These are phyloP conservation scores for Apiotrichum veenhuisii DNA, from an alignment of 1,284 basidiomycete species.

Conservation along the genomic window DNA sequence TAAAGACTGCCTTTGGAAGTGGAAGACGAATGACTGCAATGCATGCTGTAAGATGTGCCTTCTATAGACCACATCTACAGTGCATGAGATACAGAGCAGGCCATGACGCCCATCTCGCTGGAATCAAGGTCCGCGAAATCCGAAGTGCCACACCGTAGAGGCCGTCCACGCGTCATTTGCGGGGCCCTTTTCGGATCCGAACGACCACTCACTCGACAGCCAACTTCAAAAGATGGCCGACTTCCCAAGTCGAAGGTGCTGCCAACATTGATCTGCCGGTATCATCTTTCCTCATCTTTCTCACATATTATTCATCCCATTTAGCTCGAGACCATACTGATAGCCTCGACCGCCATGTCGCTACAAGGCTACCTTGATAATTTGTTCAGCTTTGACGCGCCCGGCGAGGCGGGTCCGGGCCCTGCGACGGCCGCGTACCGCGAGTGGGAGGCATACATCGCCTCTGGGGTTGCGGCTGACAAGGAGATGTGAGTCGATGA, in stretches of 20 bases:
- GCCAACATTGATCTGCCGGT: too few species aligned
- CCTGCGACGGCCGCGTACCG: slow-evolving; percentile 12
- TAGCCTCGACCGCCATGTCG: slow-evolving; percentile 1
- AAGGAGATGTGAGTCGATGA: slow-evolving; percentile 5
- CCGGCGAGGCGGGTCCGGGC: slow-evolving; percentile 12
- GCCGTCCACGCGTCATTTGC: background rate
- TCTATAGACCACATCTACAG: too few species aligned
- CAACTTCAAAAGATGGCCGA: background rate
- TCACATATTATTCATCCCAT: background rate
- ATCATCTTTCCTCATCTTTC: too few species aligned
- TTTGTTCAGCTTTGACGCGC: background rate
- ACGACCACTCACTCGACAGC: background rate
- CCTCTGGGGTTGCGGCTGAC: background rate
- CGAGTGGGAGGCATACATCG: slow-evolving; percentile 16
- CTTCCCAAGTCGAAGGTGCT: too few species aligned
- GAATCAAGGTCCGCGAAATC: too few species aligned
- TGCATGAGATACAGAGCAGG: too few species aligned
- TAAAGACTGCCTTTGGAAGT: too few species aligned
- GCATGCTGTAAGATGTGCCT: too few species aligned
- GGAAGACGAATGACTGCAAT: too few species aligned
- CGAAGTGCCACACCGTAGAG: too few species aligned
- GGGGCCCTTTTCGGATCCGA: slow-evolving; percentile 13
- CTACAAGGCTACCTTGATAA: slow-evolving; percentile 12
- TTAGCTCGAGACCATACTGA: too few species aligned
- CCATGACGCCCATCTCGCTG: too few species aligned